Conservation (phyloP, 768 basidiomycete genomes). For the Boletus speciosus region DNA sequence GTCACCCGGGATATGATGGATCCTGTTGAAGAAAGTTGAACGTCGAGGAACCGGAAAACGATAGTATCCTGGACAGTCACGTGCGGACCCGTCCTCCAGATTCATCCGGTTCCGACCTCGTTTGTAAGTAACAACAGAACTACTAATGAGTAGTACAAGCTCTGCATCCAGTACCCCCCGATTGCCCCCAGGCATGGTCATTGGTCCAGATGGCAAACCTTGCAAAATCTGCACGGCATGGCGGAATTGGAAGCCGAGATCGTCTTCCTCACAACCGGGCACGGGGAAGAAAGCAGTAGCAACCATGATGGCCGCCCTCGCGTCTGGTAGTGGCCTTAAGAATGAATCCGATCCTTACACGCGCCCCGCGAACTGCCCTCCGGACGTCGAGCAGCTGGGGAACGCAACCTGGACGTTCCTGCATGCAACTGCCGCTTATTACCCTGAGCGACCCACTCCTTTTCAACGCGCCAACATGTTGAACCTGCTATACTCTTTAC, state of each 20-base stretch:
- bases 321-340: constrained; percentile 28
- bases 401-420: constrained; percentile 96
- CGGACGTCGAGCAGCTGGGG: constrained; percentile 87
- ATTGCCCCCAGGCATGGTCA: constrained; percentile 76
- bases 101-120: neutral
- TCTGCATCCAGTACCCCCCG: constrained; percentile 6
- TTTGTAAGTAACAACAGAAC: neutral
- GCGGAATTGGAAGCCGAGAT: constrained; percentile 57
- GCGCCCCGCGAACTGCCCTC: constrained; percentile 72
- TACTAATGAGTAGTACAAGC: constrained; percentile 8
- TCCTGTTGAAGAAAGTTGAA: neutral
- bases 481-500: constrained; percentile 70
- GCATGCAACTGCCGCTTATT: constrained; percentile 93
- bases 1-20: neutral
- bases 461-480: constrained; percentile 83
- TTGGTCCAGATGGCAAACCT: constrained; percentile 92
- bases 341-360: constrained; percentile 31
- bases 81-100: constrained; percentile 6
- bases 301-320: constrained; percentile 34
- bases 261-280: constrained; percentile 27
- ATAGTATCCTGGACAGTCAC: constrained; percentile 13
- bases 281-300: constrained; percentile 33
- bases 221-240: constrained; percentile 91
- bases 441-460: constrained; percentile 76
- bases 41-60: neutral